Conservation (phyloP, 2,329 filamentous ascomycete species). For the Fusarium proliferatum region DNA sequence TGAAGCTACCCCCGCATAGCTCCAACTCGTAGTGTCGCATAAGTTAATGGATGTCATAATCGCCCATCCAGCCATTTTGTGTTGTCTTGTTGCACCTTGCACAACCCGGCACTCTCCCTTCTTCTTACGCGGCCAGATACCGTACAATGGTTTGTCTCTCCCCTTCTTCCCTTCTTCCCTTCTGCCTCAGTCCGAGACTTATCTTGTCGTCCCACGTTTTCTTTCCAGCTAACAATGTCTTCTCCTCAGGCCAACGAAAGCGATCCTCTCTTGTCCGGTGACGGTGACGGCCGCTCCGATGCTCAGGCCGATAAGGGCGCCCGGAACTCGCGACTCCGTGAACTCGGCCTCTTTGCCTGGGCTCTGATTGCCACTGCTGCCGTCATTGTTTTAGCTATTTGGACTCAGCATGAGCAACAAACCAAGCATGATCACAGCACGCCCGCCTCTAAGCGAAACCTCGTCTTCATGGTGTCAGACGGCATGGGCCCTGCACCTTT, state of each 20-base stretch:
- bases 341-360: constrained; percentile 83
- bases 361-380: constrained; percentile 81
- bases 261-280: constrained; percentile 56
- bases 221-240: constrained; percentile 27
- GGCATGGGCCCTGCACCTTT: constrained; percentile 97
- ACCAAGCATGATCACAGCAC: constrained; percentile 50
- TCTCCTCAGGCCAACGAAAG: constrained; percentile 53
- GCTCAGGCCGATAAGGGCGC: constrained; percentile 33
- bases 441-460: constrained; percentile 80
- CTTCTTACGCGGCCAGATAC: constrained; percentile 26
- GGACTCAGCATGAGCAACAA: constrained; percentile 76
- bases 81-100: constrained; percentile 8
- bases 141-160: constrained; percentile 34
- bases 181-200: constrained; percentile 5
- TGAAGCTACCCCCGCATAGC: constrained; percentile 15
- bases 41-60: constrained; percentile 1
- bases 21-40: constrained; percentile 18
- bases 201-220: constrained; percentile 1
- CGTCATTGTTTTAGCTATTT: constrained; percentile 83
- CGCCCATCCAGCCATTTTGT: constrained; percentile 8
- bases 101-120: constrained; percentile 4
- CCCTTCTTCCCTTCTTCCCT: background rate
- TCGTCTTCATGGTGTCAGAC: constrained; percentile 99
- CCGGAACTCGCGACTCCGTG: constrained; percentile 65
- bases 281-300: constrained; percentile 48